Evolutionary conservation across 2,329 filamentous ascomycete genomes (phyloP).

Genomic region (Calonectria pseudoturangicola): DNA sequence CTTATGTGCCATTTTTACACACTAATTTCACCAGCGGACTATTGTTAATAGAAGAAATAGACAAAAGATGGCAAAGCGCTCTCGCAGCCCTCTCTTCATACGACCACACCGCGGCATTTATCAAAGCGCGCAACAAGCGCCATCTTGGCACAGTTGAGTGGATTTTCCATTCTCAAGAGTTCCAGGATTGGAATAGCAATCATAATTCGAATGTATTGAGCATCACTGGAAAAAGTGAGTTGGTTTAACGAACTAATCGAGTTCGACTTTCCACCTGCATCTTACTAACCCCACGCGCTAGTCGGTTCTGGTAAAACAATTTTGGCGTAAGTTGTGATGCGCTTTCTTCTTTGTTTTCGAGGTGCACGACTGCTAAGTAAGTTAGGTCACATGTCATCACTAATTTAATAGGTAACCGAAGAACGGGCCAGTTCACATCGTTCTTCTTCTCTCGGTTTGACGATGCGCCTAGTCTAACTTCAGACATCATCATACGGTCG

Average conservation of each 20-base stretch:
- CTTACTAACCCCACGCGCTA: neutral
- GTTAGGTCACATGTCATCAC: slow-evolving; percentile 25
- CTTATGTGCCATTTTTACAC: neutral
- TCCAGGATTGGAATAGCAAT: slow-evolving; percentile 12
- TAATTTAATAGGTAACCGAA: neutral
- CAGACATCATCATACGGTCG: slow-evolving; percentile 29
- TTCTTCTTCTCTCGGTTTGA: slow-evolving; percentile 40
- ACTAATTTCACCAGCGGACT: neutral
- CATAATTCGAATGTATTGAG: slow-evolving; percentile 3
- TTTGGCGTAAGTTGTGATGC: slow-evolving; percentile 28
- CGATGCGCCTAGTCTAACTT: neutral
- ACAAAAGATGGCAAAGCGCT: neutral
- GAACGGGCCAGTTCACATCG: slow-evolving; percentile 7
- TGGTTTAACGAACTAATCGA: neutral
- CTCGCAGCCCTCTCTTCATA: slow-evolving; percentile 32
- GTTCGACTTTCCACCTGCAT: neutral
- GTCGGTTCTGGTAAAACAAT: slow-evolving; percentile 48
- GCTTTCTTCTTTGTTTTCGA: no score
- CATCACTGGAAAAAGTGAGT: slow-evolving; percentile 42
- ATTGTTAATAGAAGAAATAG: neutral
- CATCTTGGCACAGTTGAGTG: slow-evolving; percentile 40
- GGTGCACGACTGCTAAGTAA: no score
- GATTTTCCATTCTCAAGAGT: slow-evolving; percentile 28
- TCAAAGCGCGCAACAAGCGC: slow-evolving; percentile 35
- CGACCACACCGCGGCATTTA: slow-evolving; percentile 34